phyloP scores from a whole-genome alignment of 2,329 filamentous ascomycete species.

The Mollisiaceae sp. region DNA sequence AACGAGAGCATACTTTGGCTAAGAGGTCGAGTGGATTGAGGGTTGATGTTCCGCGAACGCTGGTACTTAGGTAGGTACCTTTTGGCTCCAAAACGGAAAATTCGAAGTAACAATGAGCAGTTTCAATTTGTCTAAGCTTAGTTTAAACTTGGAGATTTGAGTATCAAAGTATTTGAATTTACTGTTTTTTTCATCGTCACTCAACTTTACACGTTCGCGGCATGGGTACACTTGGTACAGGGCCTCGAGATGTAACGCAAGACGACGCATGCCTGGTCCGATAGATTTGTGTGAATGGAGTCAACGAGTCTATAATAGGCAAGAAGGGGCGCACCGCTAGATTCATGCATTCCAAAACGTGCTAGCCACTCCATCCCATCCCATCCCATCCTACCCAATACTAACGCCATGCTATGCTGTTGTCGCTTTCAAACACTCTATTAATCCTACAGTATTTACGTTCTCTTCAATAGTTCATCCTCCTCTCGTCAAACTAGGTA shows the following conservation, averaged over 20 bases:
- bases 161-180: too few relatives aligned
- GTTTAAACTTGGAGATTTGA: too few relatives aligned
- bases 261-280: background rate
- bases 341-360: background rate
- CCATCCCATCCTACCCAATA: background rate
- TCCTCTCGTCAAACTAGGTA: conserved; percentile 36
- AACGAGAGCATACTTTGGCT: too few relatives aligned
- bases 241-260: too few relatives aligned
- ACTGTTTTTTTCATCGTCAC: too few relatives aligned
- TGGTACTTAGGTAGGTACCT: background rate
- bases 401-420: conserved; percentile 26
- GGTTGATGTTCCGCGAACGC: background rate
- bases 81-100: too few relatives aligned
- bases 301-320: background rate
- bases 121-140: too few relatives aligned
- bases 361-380: background rate
- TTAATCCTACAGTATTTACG: background rate
- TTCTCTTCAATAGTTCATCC: conserved; percentile 15
- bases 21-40: too few relatives aligned
- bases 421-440: conserved; percentile 15
- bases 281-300: background rate
- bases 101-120: too few relatives aligned
- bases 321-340: background rate
- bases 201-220: too few relatives aligned
- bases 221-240: too few relatives aligned